Evolutionary conservation across 257 asterid genomes (phyloP), one percentile per base, ranked within the genome.

Genomic region (Solanum chiquidenum): DNA sequence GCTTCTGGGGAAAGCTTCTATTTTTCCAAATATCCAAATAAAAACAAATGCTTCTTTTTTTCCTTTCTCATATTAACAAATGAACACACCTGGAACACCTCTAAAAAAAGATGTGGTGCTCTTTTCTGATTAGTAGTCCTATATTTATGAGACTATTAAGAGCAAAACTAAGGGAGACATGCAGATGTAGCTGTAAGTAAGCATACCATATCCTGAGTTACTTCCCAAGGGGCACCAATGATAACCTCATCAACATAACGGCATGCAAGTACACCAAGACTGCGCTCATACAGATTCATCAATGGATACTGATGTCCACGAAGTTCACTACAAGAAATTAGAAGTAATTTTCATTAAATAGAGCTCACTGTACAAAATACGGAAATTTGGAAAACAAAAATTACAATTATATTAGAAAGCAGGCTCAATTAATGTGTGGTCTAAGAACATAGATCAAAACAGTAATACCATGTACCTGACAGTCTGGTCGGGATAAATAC

Each of bases 171-270:
- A 69, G 58, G 35, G 37, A 87, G 62, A 87, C 35, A 40, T 16
- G 64, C 31, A 46, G 77, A 87, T 42, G 60, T 46, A 60, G 38
- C 46, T 49, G 38, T 38, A 73, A n/a, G 13, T 66, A 34, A 88
- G 86, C 92, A 83, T 90, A 97, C 99, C 99, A 95, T 88, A 74
- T 97, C 99, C 90, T 92, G 90, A 29, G 95, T 92, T 87, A 97
- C 94, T 92, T 92, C 95, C 98, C 94, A 93, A 83, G 99, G 99
- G 72, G 98, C 98, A 12, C 99, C 99, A 29, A 97, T 94, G 60
- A 97, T 94, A 92, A 97, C 97, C 91, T 97, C 99, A 87, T 97
- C 98, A 89, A 97, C 99, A 86, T 97, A 95, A 80, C 98, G 98
- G 76, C 98, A 97, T 25, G 96, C 98, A 87, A 97, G 92, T 85